Conservation (phyloP, 352 stramenopile species). For the Phytopythium kandeliae region DNA sequence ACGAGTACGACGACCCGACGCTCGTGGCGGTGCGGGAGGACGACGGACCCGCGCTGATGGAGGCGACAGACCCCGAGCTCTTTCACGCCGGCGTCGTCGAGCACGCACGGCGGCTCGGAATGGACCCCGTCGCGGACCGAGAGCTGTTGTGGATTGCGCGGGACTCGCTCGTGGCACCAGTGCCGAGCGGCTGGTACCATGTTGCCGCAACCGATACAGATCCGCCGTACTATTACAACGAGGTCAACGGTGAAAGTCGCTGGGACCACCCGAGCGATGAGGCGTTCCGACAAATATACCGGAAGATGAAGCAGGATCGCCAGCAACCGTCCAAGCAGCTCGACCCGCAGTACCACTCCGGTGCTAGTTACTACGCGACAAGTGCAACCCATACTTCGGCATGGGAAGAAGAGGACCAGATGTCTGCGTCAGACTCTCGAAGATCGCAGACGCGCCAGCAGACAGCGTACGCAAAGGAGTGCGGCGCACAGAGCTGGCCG, state of each 20-base stretch:
- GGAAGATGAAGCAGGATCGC: slow-evolving; percentile 31
- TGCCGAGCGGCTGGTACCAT: slow-evolving; percentile 70
- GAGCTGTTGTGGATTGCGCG: slow-evolving; percentile 73
- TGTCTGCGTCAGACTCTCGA: slow-evolving; percentile 1
- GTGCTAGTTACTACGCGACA: slow-evolving; percentile 21
- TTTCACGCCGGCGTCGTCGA: slow-evolving; percentile 75
- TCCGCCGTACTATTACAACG: slow-evolving; percentile 79
- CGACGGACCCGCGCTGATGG: slow-evolving; percentile 41
- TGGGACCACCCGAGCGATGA: slow-evolving; percentile 82
- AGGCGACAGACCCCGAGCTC: slow-evolving; percentile 51
- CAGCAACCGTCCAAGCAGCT: slow-evolving; percentile 19
- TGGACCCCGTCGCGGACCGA: slow-evolving; percentile 44
- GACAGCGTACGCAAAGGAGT: neutral
- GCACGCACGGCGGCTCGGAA: slow-evolving; percentile 60
- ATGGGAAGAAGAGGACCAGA: slow-evolving; percentile 14
- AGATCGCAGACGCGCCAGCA: slow-evolving; percentile 7
- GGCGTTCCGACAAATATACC: slow-evolving; percentile 51
- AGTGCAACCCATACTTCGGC: slow-evolving; percentile 15
- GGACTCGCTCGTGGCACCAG: slow-evolving; percentile 62
- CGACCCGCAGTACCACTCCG: slow-evolving; percentile 11
- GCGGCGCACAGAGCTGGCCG: slow-evolving; percentile 1
- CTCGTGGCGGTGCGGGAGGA: slow-evolving; percentile 17
- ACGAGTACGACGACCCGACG: slow-evolving; percentile 12
- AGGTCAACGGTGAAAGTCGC: slow-evolving; percentile 64
- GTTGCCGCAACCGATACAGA: slow-evolving; percentile 51